Evolutionary conservation across 2,329 filamentous ascomycete species (phyloP).

Genomic region (Penicillium sumatraense): DNA sequence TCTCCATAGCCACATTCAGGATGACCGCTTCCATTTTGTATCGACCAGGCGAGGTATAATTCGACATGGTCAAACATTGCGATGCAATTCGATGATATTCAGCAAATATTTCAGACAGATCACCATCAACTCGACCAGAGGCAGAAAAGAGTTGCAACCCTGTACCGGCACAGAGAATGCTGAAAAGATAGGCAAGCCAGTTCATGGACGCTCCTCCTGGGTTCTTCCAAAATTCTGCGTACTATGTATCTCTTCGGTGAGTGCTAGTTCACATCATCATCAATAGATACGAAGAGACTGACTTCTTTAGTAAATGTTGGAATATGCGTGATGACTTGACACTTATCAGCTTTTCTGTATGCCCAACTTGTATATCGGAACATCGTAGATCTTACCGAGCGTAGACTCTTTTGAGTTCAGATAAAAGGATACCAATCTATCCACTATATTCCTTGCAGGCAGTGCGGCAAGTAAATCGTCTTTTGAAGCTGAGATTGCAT

Average conservation of each 20-base stretch:
- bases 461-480: conserved; percentile 31
- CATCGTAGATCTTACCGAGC: conserved; percentile 24
- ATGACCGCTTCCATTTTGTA: conserved; percentile 30
- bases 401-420: conserved; percentile 30
- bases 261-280: not conserved
- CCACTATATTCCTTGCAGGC: conserved; percentile 25
- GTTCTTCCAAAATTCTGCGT: conserved; percentile 22
- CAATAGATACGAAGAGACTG: not conserved
- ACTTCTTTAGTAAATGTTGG: conserved; percentile 26
- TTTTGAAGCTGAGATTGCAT: conserved; percentile 15
- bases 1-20: conserved; percentile 25
- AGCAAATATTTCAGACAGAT: conserved; percentile 18
- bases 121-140: conserved; percentile 6
- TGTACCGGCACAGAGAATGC: conserved; percentile 21
- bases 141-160: conserved; percentile 22
- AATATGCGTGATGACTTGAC: conserved; percentile 23
- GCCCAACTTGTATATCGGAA: not conserved
- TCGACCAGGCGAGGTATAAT: conserved; percentile 27
- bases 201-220: conserved; percentile 12
- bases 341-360: not conserved
- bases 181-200: conserved; percentile 25
- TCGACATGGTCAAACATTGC: conserved; percentile 25
- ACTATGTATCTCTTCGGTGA: conserved; percentile 8
- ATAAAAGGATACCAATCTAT: conserved; percentile 29
- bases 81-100: conserved; percentile 49